A percentile compares a stretch with the other conserved stretches of the same genome.
Evolutionary conservation across 106 monocot genomes (phyloP).

Genomic region (Acanthochlamys bracteata): DNA sequence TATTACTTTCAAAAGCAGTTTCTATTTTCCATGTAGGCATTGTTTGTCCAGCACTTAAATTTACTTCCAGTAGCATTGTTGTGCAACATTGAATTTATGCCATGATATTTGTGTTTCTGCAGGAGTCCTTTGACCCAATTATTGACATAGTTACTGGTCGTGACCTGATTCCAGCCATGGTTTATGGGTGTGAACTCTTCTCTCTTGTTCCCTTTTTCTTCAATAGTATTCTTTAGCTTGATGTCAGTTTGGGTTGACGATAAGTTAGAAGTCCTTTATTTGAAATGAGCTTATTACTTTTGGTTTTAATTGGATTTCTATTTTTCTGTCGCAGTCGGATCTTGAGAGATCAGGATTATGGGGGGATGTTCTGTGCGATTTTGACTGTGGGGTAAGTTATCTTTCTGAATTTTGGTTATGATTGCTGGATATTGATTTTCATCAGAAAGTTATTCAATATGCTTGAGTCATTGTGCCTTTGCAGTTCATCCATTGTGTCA

Average conservation of each 20-base stretch:
- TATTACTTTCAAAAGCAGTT: constrained; percentile 71
- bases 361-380: constrained; percentile 81
- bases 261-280: too few species aligned
- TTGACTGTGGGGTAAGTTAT: constrained; percentile 60
- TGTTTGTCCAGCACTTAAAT: not conserved
- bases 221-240: too few species aligned
- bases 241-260: too few species aligned
- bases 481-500: constrained; percentile 76
- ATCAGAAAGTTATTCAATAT: not conserved
- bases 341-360: constrained; percentile 76
- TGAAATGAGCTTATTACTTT: not conserved
- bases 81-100: too few species aligned
- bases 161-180: constrained; percentile 89
- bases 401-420: not conserved
- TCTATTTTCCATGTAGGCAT: constrained; percentile 79
- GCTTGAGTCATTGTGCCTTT: constrained; percentile 5
- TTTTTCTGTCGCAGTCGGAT: constrained; percentile 32
- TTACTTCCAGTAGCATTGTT: too few species aligned
- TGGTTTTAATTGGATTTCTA: constrained; percentile 1
- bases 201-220: too few species aligned
- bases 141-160: constrained; percentile 66
- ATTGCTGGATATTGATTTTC: not conserved
- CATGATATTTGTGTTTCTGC: not conserved
- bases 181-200: constrained; percentile 63
- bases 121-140: constrained; percentile 97